Conservation (phyloP, 1,139 yeast genomes). For the Kazachstania sp. region DNA sequence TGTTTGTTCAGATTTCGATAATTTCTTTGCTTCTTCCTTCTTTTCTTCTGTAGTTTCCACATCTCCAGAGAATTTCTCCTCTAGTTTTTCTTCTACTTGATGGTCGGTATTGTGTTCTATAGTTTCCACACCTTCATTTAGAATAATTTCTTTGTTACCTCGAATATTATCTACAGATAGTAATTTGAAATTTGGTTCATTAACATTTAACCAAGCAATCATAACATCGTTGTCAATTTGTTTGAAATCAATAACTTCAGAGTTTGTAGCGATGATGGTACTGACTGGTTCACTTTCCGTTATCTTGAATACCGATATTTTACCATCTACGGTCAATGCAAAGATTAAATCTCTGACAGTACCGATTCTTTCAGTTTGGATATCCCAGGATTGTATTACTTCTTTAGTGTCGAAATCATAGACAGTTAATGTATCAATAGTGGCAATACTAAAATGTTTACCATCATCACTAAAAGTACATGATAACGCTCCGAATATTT, state of each 20-base stretch:
- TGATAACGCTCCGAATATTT: slow-evolving; percentile 13
- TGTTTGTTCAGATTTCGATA: slow-evolving; percentile 18
- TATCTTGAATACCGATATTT: slow-evolving; percentile 14
- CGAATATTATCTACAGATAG: slow-evolving; percentile 16
- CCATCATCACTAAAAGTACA: slow-evolving; percentile 18
- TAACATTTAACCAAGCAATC: slow-evolving; percentile 30
- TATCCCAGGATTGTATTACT: slow-evolving; percentile 17
- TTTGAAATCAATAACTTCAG: slow-evolving; percentile 24
- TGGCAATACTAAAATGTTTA: slow-evolving; percentile 18
- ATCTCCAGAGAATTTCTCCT: background rate
- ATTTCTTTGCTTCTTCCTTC: slow-evolving; percentile 10
- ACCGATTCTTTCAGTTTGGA: slow-evolving; percentile 17
- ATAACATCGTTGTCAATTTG: slow-evolving; percentile 15
- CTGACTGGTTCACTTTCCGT: slow-evolving; percentile 12
- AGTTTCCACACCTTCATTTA: slow-evolving; percentile 12
- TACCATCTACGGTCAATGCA: slow-evolving; percentile 17
- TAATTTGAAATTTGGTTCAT: slow-evolving; percentile 28
- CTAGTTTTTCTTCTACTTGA: slow-evolving; percentile 1
- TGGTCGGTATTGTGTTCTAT: background rate
- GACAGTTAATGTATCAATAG: slow-evolving; percentile 15
- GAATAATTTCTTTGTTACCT: slow-evolving; percentile 14
- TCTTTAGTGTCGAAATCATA: slow-evolving; percentile 14
- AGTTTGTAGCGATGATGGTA: slow-evolving; percentile 16
- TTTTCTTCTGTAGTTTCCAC: slow-evolving; percentile 5
- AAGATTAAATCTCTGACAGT: slow-evolving; percentile 16